A percentile compares a stretch with the other conserved stretches of the same genome.
Evolutionary conservation across 2,329 filamentous ascomycete species (phyloP).

Genomic region (Curvularia spicifera): DNA sequence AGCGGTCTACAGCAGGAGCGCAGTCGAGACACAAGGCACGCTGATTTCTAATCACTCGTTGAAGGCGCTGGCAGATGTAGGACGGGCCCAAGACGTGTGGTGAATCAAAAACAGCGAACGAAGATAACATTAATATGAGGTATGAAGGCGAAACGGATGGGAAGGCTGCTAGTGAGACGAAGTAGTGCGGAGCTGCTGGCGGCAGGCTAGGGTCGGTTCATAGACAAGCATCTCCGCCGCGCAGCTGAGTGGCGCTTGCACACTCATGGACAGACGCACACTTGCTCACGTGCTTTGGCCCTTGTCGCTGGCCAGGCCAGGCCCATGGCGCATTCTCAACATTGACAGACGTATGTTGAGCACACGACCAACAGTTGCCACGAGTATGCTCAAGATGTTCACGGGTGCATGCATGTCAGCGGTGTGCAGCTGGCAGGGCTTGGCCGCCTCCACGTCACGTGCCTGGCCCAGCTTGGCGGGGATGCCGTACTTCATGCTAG

Average conservation of each 20-base stretch:
- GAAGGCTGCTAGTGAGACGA: conserved; percentile 4
- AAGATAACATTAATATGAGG: conserved; percentile 19
- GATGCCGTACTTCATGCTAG: neutral
- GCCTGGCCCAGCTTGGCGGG: neutral
- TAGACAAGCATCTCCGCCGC: conserved; percentile 9
- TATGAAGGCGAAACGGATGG: conserved; percentile 13
- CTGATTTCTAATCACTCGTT: neutral
- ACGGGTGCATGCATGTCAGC: neutral
- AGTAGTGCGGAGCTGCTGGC: conserved; percentile 17
- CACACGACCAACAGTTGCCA: neutral
- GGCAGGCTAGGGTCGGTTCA: conserved; percentile 10
- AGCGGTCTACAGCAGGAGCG: conserved; percentile 7
- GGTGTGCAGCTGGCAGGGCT: neutral
- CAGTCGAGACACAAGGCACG: neutral
- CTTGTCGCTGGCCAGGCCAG: neutral
- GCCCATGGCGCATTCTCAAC: neutral
- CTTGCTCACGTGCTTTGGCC: conserved; percentile 13
- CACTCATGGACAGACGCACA: neutral
- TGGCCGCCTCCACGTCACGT: neutral
- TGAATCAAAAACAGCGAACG: conserved; percentile 9
- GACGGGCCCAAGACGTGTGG: neutral
- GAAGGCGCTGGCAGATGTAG: neutral
- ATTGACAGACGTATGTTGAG: neutral
- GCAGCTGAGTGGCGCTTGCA: conserved; percentile 10
- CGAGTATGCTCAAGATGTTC: neutral